Evolutionary conservation across 2,329 filamentous ascomycete genomes (phyloP), one percentile per base, ranked within the genome.

Genomic region (Pseudocercospora macadamiae): DNA sequence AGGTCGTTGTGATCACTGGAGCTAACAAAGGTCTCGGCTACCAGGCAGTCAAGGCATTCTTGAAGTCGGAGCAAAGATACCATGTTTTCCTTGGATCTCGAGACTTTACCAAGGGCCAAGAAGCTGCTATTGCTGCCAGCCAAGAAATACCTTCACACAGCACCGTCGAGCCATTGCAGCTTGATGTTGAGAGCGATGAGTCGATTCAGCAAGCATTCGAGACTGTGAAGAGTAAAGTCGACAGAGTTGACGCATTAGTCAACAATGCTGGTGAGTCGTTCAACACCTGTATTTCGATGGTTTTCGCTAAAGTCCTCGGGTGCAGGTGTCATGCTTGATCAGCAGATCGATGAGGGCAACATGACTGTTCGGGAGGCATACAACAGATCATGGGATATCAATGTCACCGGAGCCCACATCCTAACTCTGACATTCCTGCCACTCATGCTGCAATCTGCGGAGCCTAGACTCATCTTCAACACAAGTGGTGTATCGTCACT

Each of bases 21-120:
- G 83, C 77, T 60, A 87, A 86, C 66, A 84, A 79, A 0, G 85
- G 84, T 16, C 79, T 88, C 30, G 85, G 86, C 2, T 81, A 79
- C 42, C 79, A 87, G 61, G 78, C 76, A 2, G 78, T 85, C 51
- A 83, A 81, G 57, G 79, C 81, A 1, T 72, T 87, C 0, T 71
- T 78, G 28, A 60, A 72, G 16, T 83, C 83, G 0, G 53, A 55
- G 12, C 71, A 73, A n/a, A n/a, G 77, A 1, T 86, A 86, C 67
- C 75, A 78, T 18, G 75, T 88, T 47, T 68, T 86, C 21, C 67
- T 88, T 2, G 83, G 83, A 21, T 77, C 77, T 26, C 80, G 84
- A 1, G 77, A 76, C 1, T 25, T 79, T 0, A 72, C 75, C 1
- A 86, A 84, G 52, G 84, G 76, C 7, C 69, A 82, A 1, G 68